A percentile compares a stretch with the other conserved stretches of the same genome.
These are phyloP conservation scores for Capsella bursapastoris DNA, from an alignment of 345 rosid species.

Conservation along the genomic window DNA sequence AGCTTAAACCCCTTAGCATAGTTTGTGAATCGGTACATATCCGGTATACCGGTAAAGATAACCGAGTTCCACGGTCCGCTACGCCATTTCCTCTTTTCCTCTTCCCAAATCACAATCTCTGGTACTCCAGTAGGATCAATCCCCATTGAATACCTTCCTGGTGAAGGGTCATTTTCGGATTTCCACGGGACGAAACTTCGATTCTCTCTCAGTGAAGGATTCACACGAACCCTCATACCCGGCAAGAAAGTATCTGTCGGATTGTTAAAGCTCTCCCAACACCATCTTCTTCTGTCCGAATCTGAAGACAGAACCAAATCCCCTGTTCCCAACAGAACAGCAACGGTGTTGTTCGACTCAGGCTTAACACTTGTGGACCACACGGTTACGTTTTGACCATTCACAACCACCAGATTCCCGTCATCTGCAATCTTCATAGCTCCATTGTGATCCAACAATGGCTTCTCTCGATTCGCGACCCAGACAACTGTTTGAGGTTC, in stretches of 20 bases:
- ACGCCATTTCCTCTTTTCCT: constrained; percentile 34
- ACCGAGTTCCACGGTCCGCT: constrained; percentile 48
- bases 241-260: constrained; percentile 48
- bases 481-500: constrained; percentile 51
- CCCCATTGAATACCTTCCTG: constrained; percentile 37
- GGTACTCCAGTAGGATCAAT: constrained; percentile 32
- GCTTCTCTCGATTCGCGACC: constrained; percentile 70
- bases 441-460: constrained; percentile 53
- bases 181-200: constrained; percentile 34
- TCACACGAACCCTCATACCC: constrained; percentile 33
- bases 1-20: constrained; percentile 53
- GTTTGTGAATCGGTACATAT: constrained; percentile 44
- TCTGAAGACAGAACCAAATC: constrained; percentile 48
- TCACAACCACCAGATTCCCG: constrained; percentile 45
- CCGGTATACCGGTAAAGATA: constrained; percentile 43
- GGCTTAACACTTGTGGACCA: constrained; percentile 53
- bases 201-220: constrained; percentile 2
- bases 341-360: constrained; percentile 30
- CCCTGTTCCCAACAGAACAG: constrained; percentile 51
- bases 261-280: constrained; percentile 63
- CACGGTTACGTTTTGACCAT: constrained; percentile 20
- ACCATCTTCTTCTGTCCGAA: neutral
- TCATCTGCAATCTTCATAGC: constrained; percentile 47
- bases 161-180: constrained; percentile 42
- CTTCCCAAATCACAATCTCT: constrained; percentile 43